These are phyloP conservation scores for Trichoderma lentiforme DNA, from an alignment of 2,329 filamentous ascomycete species.

Conservation along the genomic window DNA sequence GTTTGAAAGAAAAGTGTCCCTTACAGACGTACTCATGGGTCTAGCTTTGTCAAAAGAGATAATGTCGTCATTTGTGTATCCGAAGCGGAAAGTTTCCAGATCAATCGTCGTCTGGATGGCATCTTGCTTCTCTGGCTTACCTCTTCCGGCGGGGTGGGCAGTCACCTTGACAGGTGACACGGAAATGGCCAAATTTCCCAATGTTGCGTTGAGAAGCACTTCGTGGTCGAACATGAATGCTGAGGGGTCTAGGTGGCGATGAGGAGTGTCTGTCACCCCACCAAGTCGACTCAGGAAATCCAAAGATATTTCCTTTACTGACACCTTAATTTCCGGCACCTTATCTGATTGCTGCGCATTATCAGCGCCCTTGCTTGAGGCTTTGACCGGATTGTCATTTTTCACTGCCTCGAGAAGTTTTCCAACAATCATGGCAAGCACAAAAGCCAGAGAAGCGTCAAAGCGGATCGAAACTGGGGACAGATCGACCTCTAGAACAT, in stretches of 20 bases:
- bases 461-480: slow-evolving; percentile 52
- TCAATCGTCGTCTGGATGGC: slow-evolving; percentile 39
- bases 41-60: slow-evolving; percentile 58
- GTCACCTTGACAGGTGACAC: slow-evolving; percentile 25
- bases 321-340: slow-evolving; percentile 42
- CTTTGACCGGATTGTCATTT: slow-evolving; percentile 20
- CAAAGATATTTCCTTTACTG: slow-evolving; percentile 49
- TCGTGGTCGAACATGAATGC: slow-evolving; percentile 44
- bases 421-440: slow-evolving; percentile 50
- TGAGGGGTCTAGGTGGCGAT: slow-evolving; percentile 42
- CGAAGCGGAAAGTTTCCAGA: slow-evolving; percentile 58
- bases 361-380: slow-evolving; percentile 18
- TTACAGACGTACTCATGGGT: slow-evolving; percentile 57
- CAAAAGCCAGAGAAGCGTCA: slow-evolving; percentile 54
- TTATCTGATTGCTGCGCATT: slow-evolving; percentile 19
- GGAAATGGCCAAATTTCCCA: slow-evolving; percentile 43
- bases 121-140: slow-evolving; percentile 27
- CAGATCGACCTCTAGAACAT: slow-evolving; percentile 47
- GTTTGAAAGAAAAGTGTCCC: slow-evolving; percentile 54
- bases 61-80: slow-evolving; percentile 61
- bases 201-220: slow-evolving; percentile 49
- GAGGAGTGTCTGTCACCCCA: slow-evolving; percentile 50
- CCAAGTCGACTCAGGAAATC: slow-evolving; percentile 54
- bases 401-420: slow-evolving; percentile 48
- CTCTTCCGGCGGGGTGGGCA: slow-evolving; percentile 15